Base-by-base conservation (phyloP, 805 yeast genomes). In the Candida ovalis region DNA sequence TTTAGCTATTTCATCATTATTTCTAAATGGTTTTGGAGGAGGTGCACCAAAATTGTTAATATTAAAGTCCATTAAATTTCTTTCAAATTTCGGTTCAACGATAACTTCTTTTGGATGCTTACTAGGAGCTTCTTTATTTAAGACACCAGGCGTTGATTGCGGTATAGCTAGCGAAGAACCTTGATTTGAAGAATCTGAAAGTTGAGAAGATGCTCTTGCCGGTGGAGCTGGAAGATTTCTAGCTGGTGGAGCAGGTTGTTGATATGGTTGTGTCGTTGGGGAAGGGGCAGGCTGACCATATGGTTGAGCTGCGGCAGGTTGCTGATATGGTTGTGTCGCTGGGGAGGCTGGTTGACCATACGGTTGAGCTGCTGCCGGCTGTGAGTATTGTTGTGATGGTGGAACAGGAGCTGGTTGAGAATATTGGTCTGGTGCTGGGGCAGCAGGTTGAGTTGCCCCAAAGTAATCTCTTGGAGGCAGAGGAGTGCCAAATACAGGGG, bases 1-100 rank as follows among this genome's bases (percentile, higher is more conserved):
- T n/a, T 56, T 59, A 17, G 49, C 41, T 28, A 48, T 48, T 39
- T 66, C 69, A 2, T 57, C 63, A 18, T 49, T 49, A 13, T 52
- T 54, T 38, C 60, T 54, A 43, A 52, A 57, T 3, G 72, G 70
- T 46, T 60, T 66, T 3, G 80, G 80, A 2, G 78, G 78, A 7
- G 80, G 79, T 2, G 79, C 75, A 1, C 74, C 80, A 49, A 66
- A 64, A 28, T 65, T 67, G 30, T 60, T 53, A 12, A 65, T 51
- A 52, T 74, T 75, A 36, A 73, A 60, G 4, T 70, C 72, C 59
- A 62, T 55, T 17, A 64, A 46, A 24, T 58, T 62, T 0, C 52
- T 57, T 33, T 60, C 55, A 51, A 64, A 62, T 42, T 57, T 59
- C 1, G 67, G 69, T 42, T 61, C 68, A 7, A 44, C 50, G 17